Percentiles rank a stretch among this genome's conserved stretches.
Evolutionary conservation across 2,329 filamentous ascomycete species (phyloP).

Genomic region (Fusarium sacchari): DNA sequence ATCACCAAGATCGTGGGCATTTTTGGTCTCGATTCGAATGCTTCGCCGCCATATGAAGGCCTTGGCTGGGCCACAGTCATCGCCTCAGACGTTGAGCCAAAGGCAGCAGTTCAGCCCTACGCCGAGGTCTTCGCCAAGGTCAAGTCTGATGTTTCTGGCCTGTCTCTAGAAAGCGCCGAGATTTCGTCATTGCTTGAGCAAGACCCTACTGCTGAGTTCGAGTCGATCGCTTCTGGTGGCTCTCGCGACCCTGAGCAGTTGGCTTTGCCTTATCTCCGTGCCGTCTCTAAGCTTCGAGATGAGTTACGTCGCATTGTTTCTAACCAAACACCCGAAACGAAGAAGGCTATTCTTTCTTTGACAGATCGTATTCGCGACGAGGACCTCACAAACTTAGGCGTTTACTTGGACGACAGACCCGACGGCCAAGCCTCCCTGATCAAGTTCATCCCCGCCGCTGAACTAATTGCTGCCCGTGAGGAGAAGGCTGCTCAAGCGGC

Average conservation of each 20-base stretch:
- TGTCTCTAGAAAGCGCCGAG: constrained; percentile 60
- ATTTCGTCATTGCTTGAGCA: constrained; percentile 56
- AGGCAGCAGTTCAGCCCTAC: constrained; percentile 59
- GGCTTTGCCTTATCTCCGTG: constrained; percentile 65
- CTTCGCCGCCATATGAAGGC: constrained; percentile 63
- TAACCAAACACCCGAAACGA: constrained; percentile 58
- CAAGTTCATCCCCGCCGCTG: constrained; percentile 67
- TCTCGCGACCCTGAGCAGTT: constrained; percentile 63
- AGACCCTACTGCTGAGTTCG: constrained; percentile 59
- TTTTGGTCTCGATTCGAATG: constrained; percentile 79
- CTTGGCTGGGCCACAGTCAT: constrained; percentile 64
- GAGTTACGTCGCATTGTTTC: constrained; percentile 68
- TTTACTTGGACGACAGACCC: constrained; percentile 88
- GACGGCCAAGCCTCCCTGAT: constrained; percentile 76
- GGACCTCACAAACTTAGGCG: constrained; percentile 81
- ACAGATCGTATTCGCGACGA: constrained; percentile 85
- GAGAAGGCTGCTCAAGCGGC: constrained; percentile 70
- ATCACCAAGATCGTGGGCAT: constrained; percentile 85
- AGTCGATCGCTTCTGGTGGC: constrained; percentile 56
- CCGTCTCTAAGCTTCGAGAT: constrained; percentile 67
- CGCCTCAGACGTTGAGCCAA: constrained; percentile 55
- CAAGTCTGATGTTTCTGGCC: constrained; percentile 55
- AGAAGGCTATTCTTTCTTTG: constrained; percentile 78
- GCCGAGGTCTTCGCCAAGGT: constrained; percentile 57
- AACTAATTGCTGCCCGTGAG: constrained; percentile 67